Percentiles rank a stretch among this genome's conserved stretches.
phyloP scores from a whole-genome alignment of 164 flowering plant species.

The Santalum album region DNA sequence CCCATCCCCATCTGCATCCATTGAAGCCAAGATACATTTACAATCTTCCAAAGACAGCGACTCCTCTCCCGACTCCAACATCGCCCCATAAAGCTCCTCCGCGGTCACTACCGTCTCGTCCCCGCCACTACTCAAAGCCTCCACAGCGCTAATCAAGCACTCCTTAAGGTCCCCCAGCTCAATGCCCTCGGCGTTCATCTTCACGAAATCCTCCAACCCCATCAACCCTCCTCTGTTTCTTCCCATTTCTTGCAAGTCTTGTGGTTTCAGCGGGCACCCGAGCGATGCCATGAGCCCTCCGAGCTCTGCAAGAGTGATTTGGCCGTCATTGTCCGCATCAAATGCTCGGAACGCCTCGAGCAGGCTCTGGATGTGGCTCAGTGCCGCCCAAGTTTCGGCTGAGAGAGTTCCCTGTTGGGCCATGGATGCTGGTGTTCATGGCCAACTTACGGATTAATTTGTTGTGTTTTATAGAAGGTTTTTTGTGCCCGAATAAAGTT shows the following conservation, averaged over 20 bases:
- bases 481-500: no score
- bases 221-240: conserved; percentile 33
- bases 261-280: conserved; percentile 29
- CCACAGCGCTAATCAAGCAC: conserved; percentile 18
- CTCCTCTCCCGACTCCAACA: conserved; percentile 13
- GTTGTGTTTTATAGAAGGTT: no score
- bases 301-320: conserved; percentile 34
- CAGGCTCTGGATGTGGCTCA: conserved; percentile 30
- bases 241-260: conserved; percentile 38
- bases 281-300: conserved; percentile 42
- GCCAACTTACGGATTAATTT: no score
- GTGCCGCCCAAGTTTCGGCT: conserved; percentile 24
- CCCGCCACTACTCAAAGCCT: conserved; percentile 21
- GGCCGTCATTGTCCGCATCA: conserved; percentile 46
- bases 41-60: conserved; percentile 26
- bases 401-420: conserved; percentile 29
- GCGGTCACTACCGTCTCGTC: conserved; percentile 24
- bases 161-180: conserved; percentile 24
- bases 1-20: conserved; percentile 49
- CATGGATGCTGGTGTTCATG: no score
- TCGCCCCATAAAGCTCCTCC: conserved; percentile 23
- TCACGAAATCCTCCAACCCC: conserved; percentile 39
- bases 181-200: conserved; percentile 38
- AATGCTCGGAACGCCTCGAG: conserved; percentile 50
- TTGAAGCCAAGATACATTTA: conserved; percentile 23